These are phyloP conservation scores for Avena eriantha DNA, from an alignment of 176 grass and related monocot species.

Conservation along the genomic window DNA sequence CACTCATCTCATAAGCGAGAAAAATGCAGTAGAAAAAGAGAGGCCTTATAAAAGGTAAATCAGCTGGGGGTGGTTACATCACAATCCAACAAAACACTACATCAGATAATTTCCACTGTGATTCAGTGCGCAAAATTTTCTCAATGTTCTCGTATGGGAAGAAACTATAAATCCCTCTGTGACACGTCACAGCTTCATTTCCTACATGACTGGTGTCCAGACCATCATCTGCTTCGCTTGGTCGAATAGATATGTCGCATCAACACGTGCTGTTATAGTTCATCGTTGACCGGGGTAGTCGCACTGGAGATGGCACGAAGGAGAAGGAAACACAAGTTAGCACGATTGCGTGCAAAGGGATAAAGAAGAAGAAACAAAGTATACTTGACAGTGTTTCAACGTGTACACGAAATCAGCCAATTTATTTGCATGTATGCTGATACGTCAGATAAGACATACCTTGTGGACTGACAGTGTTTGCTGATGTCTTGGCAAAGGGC, in stretches of 20 bases:
- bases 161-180: not conserved
- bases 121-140: constrained; percentile 24
- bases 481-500: constrained; percentile 86
- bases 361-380: not conserved
- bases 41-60: too few species aligned
- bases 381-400: not conserved
- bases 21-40: too few species aligned
- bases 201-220: not conserved
- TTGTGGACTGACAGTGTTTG: constrained; percentile 64
- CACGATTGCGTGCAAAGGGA: not conserved
- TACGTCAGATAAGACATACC: constrained; percentile 42
- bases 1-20: too few species aligned
- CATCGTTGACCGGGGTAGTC: constrained; percentile 29
- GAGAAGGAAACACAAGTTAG: not conserved
- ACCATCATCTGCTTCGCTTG: not conserved
- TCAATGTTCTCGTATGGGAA: not conserved
- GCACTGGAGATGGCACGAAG: constrained; percentile 28
- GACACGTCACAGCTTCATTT: not conserved
- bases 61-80: too few species aligned
- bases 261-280: constrained; percentile 12
- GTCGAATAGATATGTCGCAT: not conserved
- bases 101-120: not conserved
- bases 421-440: not conserved
- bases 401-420: not conserved
- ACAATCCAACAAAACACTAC: not conserved